A percentile compares a stretch with the other conserved stretches of the same genome.
phyloP scores from a whole-genome alignment of 2,329 filamentous ascomycete species.

The Teratosphaeria viscida region DNA sequence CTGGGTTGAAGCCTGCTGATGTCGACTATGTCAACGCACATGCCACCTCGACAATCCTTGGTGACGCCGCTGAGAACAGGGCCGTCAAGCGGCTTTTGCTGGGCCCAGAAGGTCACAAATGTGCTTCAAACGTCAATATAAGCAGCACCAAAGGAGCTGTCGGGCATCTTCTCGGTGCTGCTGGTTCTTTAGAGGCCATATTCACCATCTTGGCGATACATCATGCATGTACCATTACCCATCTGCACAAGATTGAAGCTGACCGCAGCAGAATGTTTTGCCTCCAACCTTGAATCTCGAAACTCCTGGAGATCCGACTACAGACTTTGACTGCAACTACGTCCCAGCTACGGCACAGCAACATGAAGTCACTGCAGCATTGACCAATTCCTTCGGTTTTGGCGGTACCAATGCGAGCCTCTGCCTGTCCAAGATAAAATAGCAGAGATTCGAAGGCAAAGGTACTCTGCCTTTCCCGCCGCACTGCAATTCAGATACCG shows the following conservation, averaged over 20 bases:
- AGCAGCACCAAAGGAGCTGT: constrained; percentile 92
- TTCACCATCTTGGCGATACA: constrained; percentile 71
- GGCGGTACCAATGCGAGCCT: constrained; percentile 90
- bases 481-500: neutral
- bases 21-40: constrained; percentile 95
- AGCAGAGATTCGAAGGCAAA: neutral
- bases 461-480: constrained; percentile 8
- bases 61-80: constrained; percentile 76
- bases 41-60: constrained; percentile 76
- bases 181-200: constrained; percentile 80
- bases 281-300: constrained; percentile 81
- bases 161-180: constrained; percentile 83
- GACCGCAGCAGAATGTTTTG: constrained; percentile 51
- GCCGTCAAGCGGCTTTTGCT: constrained; percentile 72
- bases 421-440: constrained; percentile 51
- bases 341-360: constrained; percentile 62
- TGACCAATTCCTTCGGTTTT: constrained; percentile 97
- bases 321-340: constrained; percentile 72
- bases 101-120: constrained; percentile 55
- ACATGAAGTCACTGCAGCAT: constrained; percentile 57
- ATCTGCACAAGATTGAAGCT: neutral
- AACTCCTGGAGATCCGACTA: constrained; percentile 47
- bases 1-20: constrained; percentile 53
- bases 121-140: constrained; percentile 59
- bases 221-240: constrained; percentile 47